phyloP scores from a whole-genome alignment of 2,329 filamentous ascomycete genomes.

The Xylariaceae sp. region DNA sequence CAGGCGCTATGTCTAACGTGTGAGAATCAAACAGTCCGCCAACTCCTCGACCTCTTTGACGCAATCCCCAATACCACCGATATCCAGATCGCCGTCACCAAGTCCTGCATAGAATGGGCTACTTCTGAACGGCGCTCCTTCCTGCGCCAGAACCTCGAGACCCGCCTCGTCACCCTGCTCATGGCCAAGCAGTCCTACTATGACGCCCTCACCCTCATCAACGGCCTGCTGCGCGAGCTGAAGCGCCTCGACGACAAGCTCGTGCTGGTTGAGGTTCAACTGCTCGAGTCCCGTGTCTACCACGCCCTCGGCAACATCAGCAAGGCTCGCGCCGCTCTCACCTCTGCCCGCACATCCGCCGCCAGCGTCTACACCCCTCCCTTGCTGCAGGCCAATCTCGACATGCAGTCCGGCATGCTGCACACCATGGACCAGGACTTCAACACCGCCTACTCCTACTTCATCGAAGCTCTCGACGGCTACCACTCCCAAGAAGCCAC shows the following conservation, averaged over 20 bases:
- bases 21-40: constrained; percentile 66
- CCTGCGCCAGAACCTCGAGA: constrained; percentile 96
- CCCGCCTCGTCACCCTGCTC: constrained; percentile 86
- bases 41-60: constrained; percentile 92
- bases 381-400: constrained; percentile 88
- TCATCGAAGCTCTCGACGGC: constrained; percentile 96
- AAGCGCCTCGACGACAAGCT: constrained; percentile 99
- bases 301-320: constrained; percentile 95
- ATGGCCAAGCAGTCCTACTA: constrained; percentile 99
- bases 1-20: constrained; percentile 8
- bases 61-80: constrained; percentile 93
- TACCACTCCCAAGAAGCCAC: constrained; percentile 92
- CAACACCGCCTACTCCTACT: constrained; percentile 98
- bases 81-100: constrained; percentile 90
- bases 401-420: constrained; percentile 99
- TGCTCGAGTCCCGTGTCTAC: constrained; percentile 95
- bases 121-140: constrained; percentile 92
- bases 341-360: constrained; percentile 88
- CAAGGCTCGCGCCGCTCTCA: constrained; percentile 92
- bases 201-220: constrained; percentile 94
- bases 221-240: constrained; percentile 90
- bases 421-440: constrained; percentile 99
- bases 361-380: constrained; percentile 97
- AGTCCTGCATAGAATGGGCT: constrained; percentile 99
- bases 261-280: constrained; percentile 94